Base-by-base conservation (phyloP, 2,329 filamentous ascomycete species). In the Ophiostoma tasmaniense region DNA sequence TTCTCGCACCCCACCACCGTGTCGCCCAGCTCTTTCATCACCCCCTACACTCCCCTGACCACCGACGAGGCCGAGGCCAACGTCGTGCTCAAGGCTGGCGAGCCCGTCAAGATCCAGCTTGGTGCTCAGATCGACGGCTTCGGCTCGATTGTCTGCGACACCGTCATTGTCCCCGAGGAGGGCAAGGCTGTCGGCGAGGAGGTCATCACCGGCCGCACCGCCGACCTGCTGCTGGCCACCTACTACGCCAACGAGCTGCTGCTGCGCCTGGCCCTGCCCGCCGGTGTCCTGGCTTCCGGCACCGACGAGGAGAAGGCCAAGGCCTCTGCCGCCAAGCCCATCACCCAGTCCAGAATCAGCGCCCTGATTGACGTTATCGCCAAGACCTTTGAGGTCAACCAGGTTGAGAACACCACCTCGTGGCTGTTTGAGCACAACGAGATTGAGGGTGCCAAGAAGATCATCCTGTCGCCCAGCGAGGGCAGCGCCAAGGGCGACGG, bases 361-460 rank as follows among this genome's bases (percentile, higher is more conserved):
- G 84, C 86, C 75, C 83, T 98, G 72, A 83, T 99, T 66, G 93
- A 97, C 81, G 97, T 95, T 85, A 87, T 98, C 64, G 91, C 89
- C 77, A 93, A 96, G 83, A 85, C 87, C 75, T 99, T 96, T 80
- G 93, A 92, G 71, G 93, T 91, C 85, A 96, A 89, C 79, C 82
- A 98, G 33, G 92, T 99, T 69, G 95, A 99, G 86, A 96, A 93
- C 85, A 99, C 95, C 72, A 99, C 95, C 61, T 96, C 92, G 77
- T 99, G 95, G 93, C 82, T 92, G 71, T 98, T 99, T 78, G 93
- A 92, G 77, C 91, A 91, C 79, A 97, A 98, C 81, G 95, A 99
- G 81, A 98, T 99, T 73, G 95, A 99, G 83, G 91, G 91, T 76
- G 79, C 90, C 84, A 97, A 97, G 89, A 98, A 97, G 88, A 97